Conservation (phyloP, 345 rosid species). For the Acer campestre region DNA sequence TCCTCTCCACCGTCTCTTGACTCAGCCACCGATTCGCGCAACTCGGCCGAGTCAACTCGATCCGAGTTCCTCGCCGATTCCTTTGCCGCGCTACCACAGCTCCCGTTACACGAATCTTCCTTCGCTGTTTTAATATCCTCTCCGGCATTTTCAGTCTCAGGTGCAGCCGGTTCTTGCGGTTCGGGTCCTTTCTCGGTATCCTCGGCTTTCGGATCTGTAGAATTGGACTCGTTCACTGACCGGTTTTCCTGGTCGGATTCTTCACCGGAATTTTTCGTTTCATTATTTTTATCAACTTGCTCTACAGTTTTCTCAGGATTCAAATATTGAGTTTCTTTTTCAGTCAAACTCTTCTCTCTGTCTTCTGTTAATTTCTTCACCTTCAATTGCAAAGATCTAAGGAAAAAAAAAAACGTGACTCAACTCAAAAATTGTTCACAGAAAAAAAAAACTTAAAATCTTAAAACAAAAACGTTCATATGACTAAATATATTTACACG, state of each 20-base stretch:
- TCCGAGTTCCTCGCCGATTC: slow-evolving; percentile 33
- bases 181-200: slow-evolving; percentile 21
- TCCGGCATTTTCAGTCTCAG: slow-evolving; percentile 12
- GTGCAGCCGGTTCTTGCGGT: slow-evolving; percentile 14
- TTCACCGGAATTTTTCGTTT: slow-evolving; percentile 23
- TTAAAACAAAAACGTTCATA: neutral
- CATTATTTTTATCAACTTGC: slow-evolving; percentile 15
- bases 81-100: slow-evolving; percentile 47
- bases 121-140: slow-evolving; percentile 18
- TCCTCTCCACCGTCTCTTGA: slow-evolving; percentile 25
- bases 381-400: slow-evolving; percentile 54
- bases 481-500: slow-evolving; percentile 33
- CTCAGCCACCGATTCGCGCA: slow-evolving; percentile 39
- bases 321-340: slow-evolving; percentile 24
- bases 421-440: neutral
- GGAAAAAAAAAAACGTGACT: slow-evolving; percentile 3
- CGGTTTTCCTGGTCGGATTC: slow-evolving; percentile 33
- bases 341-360: slow-evolving; percentile 19
- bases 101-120: slow-evolving; percentile 49
- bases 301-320: slow-evolving; percentile 15
- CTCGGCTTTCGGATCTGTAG: slow-evolving; percentile 40
- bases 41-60: slow-evolving; percentile 26
- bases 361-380: slow-evolving; percentile 52
- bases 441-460: neutral
- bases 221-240: slow-evolving; percentile 57